A percentile compares a stretch with the other conserved stretches of the same genome.
Conservation (phyloP, 352 stramenopile genomes). For the Globisporangium nagaii region DNA sequence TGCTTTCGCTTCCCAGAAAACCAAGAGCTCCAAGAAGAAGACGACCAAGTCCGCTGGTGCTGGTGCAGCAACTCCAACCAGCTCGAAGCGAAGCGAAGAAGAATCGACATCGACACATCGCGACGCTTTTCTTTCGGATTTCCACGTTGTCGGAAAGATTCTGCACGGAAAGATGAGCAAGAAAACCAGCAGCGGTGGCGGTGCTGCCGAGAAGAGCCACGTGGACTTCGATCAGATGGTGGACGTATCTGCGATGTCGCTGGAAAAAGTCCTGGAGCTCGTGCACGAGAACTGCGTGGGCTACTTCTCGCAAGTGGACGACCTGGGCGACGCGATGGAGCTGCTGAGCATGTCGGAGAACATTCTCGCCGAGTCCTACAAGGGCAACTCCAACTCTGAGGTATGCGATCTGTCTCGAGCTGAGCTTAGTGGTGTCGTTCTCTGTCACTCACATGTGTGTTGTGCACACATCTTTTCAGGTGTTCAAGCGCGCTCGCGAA, state of each 20-base stretch:
- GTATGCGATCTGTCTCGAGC: conserved; percentile 17
- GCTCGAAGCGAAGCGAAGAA: not conserved
- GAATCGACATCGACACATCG: conserved; percentile 17
- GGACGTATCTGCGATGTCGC: conserved; percentile 39
- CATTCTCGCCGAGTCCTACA: conserved; percentile 52
- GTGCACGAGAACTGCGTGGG: conserved; percentile 68
- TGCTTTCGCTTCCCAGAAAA: not conserved
- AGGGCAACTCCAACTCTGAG: conserved; percentile 33
- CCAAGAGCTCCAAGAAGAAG: conserved; percentile 4
- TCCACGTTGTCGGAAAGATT: conserved; percentile 76
- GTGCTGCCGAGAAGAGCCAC: not conserved
- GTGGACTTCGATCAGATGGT: conserved; percentile 46
- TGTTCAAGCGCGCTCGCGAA: conserved; percentile 48
- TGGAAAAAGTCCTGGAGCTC: conserved; percentile 58
- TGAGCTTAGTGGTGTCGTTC: too few relatives aligned
- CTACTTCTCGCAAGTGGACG: conserved; percentile 75
- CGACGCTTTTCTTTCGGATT: conserved; percentile 78
- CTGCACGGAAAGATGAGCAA: conserved; percentile 54
- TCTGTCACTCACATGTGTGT: not conserved
- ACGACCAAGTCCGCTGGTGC: not conserved
- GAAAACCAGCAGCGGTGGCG: conserved; percentile 15
- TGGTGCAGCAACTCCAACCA: not conserved
- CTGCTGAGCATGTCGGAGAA: conserved; percentile 68
- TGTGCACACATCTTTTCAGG: conserved; percentile 27
- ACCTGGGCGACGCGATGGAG: conserved; percentile 51